A percentile compares a stretch with the other conserved stretches of the same genome.
phyloP scores from a whole-genome alignment of 805 yeast genomes.

The Wickerhamiella domercqiae region DNA sequence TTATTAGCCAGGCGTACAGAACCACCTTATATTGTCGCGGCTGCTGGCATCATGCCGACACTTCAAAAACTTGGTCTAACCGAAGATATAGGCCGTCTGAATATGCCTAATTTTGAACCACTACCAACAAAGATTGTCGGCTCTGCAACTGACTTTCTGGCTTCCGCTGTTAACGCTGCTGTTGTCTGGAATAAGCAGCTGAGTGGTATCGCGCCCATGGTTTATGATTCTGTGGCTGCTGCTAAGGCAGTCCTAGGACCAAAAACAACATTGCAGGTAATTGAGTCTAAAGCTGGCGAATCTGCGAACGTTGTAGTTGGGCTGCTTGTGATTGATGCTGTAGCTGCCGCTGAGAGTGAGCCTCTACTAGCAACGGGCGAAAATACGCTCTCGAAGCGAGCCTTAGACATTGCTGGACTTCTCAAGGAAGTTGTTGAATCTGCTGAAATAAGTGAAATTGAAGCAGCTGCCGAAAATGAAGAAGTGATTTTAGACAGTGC shows the following conservation, averaged over 20 bases:
- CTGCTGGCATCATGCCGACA: background rate
- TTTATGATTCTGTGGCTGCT: slow-evolving; percentile 1
- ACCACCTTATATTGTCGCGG: background rate
- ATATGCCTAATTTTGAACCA: slow-evolving; percentile 6
- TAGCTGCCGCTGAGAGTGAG: slow-evolving; percentile 1
- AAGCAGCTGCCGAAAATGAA: background rate
- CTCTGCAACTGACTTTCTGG: slow-evolving; percentile 3
- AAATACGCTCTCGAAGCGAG: slow-evolving; percentile 1
- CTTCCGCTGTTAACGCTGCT: slow-evolving; percentile 1
- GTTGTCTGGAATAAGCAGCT: slow-evolving; percentile 12
- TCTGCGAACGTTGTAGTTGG: slow-evolving; percentile 5
- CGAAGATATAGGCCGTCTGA: slow-evolving; percentile 4
- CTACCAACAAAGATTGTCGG: slow-evolving; percentile 1
- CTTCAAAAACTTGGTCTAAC: background rate
- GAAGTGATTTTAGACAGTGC: no score
- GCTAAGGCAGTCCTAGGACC: slow-evolving; percentile 10
- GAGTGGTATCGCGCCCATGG: slow-evolving; percentile 12
- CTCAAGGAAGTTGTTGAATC: slow-evolving; percentile 1
- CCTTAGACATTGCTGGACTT: slow-evolving; percentile 2
- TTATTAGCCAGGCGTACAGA: background rate
- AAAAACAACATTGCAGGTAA: slow-evolving; percentile 1
- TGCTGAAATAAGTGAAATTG: background rate
- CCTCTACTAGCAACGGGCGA: slow-evolving; percentile 2
- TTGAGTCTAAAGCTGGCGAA: slow-evolving; percentile 4
- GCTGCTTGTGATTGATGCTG: slow-evolving; percentile 9